A percentile compares a stretch with the other conserved stretches of the same genome.
These are phyloP conservation scores for Pichia nanzhaoensis DNA, from an alignment of 805 yeast species.

Conservation along the genomic window DNA sequence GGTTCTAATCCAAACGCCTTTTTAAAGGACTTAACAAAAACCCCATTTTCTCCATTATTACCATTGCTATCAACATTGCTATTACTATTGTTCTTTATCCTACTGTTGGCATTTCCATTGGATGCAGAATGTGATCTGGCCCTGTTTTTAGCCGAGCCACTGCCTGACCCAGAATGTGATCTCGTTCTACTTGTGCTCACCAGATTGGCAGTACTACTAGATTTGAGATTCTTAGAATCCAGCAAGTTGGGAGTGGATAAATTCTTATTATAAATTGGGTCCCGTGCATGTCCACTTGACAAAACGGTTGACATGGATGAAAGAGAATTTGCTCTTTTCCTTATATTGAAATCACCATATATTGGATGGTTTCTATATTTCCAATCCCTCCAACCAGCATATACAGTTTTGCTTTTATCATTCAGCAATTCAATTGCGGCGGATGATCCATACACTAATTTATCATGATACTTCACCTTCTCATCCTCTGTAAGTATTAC, in stretches of 20 bases:
- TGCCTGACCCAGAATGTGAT: slow-evolving; percentile 2
- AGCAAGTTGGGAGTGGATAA: slow-evolving; percentile 1
- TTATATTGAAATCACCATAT: slow-evolving; percentile 29
- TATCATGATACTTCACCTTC: slow-evolving; percentile 15
- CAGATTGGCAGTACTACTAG: background rate
- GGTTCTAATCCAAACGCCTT: slow-evolving; percentile 10
- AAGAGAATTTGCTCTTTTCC: slow-evolving; percentile 6
- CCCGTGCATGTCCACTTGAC: background rate
- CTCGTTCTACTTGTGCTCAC: background rate
- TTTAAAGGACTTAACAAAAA: slow-evolving; percentile 7
- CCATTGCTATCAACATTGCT: background rate
- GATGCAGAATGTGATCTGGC: slow-evolving; percentile 5
- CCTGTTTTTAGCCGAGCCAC: background rate
- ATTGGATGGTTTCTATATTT: slow-evolving; percentile 68
- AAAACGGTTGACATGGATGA: slow-evolving; percentile 4
- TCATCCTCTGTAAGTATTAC: slow-evolving; percentile 22
- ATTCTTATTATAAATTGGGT: background rate
- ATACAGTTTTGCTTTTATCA: slow-evolving; percentile 27
- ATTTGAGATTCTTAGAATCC: background rate
- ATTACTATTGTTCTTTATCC: background rate
- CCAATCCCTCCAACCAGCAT: slow-evolving; percentile 94
- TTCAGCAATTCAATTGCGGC: slow-evolving; percentile 9
- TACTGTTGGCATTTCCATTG: background rate
- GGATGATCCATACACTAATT: slow-evolving; percentile 14
- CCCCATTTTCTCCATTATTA: background rate